These are phyloP conservation scores for Paradendryphiella salina DNA, from an alignment of 2,329 filamentous ascomycete species.

Conservation along the genomic window DNA sequence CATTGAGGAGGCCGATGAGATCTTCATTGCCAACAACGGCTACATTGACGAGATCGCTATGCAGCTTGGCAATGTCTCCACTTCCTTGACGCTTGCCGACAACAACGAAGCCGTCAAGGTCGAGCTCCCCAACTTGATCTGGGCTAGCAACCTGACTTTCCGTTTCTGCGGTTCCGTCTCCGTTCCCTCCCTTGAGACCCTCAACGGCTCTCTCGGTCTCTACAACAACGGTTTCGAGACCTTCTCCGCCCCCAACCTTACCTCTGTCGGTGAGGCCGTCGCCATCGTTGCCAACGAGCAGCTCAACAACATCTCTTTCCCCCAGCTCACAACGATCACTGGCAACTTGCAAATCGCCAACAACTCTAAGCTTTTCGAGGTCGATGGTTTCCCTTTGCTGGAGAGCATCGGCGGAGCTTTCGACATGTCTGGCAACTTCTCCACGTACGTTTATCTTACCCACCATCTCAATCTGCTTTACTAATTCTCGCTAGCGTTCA, in stretches of 20 bases:
- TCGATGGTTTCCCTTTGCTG: constrained; percentile 71
- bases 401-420: constrained; percentile 74
- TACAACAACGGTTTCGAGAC: constrained; percentile 73
- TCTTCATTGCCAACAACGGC: constrained; percentile 85
- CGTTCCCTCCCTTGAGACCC: constrained; percentile 70
- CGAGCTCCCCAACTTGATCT: constrained; percentile 75
- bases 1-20: constrained; percentile 68
- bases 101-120: constrained; percentile 76
- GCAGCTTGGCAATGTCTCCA: constrained; percentile 74
- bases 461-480: not conserved
- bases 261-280: constrained; percentile 62
- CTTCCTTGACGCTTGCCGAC: constrained; percentile 71
- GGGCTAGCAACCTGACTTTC: constrained; percentile 79
- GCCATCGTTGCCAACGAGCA: constrained; percentile 61
- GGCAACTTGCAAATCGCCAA: constrained; percentile 87
- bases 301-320: constrained; percentile 75
- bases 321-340: constrained; percentile 66
- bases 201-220: constrained; percentile 82
- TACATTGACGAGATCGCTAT: constrained; percentile 76
- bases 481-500: constrained; percentile 62
- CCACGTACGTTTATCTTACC: constrained; percentile 63
- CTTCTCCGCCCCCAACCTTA: constrained; percentile 71
- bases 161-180: constrained; percentile 75
- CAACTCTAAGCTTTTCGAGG: constrained; percentile 72
- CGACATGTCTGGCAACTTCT: constrained; percentile 82